Conservation (phyloP, 805 yeast species). For the Starmera quercuum region DNA sequence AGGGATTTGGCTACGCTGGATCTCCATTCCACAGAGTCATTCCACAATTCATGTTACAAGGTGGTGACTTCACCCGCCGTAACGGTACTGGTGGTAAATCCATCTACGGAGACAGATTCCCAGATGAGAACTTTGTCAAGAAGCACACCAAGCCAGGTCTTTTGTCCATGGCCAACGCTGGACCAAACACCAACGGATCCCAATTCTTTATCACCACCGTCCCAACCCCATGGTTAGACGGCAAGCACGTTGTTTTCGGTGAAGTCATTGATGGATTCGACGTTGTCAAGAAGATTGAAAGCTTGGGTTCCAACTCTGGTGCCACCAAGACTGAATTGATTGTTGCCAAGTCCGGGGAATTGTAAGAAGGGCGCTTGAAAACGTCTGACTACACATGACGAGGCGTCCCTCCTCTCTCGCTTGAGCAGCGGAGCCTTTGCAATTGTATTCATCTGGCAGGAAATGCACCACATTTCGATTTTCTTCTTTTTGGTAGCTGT, state of each 20-base stretch:
- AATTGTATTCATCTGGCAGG: no score
- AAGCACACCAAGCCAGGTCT: constrained; percentile 77
- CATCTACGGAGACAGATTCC: constrained; percentile 73
- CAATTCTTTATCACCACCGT: constrained; percentile 96
- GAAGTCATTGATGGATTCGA: constrained; percentile 83
- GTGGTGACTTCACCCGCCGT: constrained; percentile 89
- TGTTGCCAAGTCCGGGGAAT: constrained; percentile 49
- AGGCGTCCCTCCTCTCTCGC: no score
- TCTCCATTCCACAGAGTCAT: constrained; percentile 96
- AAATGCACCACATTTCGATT: no score
- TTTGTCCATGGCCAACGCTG: constrained; percentile 96
- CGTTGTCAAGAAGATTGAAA: constrained; percentile 78
- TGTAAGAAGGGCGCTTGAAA: no score
- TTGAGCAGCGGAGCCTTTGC: no score
- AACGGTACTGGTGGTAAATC: constrained; percentile 98
- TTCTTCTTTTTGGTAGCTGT: no score
- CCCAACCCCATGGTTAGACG: constrained; percentile 82
- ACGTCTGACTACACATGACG: no score
- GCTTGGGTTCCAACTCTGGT: constrained; percentile 68
- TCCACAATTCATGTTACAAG: constrained; percentile 98
- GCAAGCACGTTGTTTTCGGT: constrained; percentile 93
- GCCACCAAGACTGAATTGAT: constrained; percentile 57
- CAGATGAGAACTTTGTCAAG: constrained; percentile 68
- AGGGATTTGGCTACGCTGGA: constrained; percentile 87
- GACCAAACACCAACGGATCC: constrained; percentile 97